Evolutionary conservation across 805 yeast species (phyloP).

Genomic region (Ogataea haglerorum): DNA sequence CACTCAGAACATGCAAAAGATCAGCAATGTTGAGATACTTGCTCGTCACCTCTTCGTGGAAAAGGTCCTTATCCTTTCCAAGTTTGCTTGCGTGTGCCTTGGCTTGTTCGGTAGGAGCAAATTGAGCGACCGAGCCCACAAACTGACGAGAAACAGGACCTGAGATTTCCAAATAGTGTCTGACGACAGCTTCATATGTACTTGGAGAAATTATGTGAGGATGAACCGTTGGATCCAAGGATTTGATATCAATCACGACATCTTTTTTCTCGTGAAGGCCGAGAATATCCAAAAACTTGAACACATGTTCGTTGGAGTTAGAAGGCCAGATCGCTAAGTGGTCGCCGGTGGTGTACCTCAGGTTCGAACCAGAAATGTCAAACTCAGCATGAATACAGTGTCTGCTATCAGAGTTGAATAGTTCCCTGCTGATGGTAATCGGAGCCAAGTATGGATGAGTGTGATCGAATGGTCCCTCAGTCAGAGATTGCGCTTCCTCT

Average conservation of each 20-base stretch:
- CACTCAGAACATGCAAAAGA: constrained; percentile 58
- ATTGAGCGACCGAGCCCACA: constrained; percentile 66
- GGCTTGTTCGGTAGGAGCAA: constrained; percentile 68
- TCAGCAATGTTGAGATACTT: constrained; percentile 74
- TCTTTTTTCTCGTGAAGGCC: constrained; percentile 52
- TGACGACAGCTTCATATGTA: constrained; percentile 80
- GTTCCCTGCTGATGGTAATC: constrained; percentile 57
- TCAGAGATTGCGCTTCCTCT: constrained; percentile 29
- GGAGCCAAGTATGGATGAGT: constrained; percentile 81
- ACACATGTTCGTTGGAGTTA: constrained; percentile 72
- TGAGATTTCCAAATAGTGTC: constrained; percentile 84
- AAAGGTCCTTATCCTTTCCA: constrained; percentile 64
- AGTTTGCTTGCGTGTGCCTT: constrained; percentile 49
- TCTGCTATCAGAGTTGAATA: constrained; percentile 63
- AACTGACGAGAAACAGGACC: constrained; percentile 94
- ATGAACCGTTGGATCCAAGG: constrained; percentile 66
- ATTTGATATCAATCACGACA: constrained; percentile 57
- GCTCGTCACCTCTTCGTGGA: constrained; percentile 60
- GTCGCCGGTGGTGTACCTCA: constrained; percentile 92
- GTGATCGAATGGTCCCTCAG: constrained; percentile 75
- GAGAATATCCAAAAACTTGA: constrained; percentile 60
- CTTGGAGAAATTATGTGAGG: constrained; percentile 68
- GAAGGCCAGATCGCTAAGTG: constrained; percentile 95
- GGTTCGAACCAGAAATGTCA: constrained; percentile 68
- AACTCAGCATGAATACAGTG: constrained; percentile 89